Percentiles rank a stretch among this genome's conserved stretches.
Conservation (phyloP, 345 rosid genomes). For the Theobroma cacao region DNA sequence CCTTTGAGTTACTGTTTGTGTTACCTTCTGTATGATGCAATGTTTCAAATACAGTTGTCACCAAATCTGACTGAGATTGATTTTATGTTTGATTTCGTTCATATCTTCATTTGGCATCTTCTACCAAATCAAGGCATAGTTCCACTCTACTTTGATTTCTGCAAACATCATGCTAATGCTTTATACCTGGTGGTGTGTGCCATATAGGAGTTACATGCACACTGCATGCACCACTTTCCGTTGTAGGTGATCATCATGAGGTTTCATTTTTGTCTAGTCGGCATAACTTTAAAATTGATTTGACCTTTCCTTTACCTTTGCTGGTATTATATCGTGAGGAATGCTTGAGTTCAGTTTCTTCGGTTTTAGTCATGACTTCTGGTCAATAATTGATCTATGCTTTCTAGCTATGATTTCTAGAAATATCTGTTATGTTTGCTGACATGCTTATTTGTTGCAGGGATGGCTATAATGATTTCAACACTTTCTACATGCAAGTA, state of each 20-base stretch:
- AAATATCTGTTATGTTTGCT: slow-evolving; percentile 1
- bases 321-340: neutral
- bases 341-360: neutral
- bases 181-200: neutral
- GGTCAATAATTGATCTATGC: neutral
- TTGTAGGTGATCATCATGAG: neutral
- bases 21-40: neutral
- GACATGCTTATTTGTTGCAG: slow-evolving; percentile 52
- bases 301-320: neutral
- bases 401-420: neutral
- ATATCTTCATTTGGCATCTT: neutral
- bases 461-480: slow-evolving; percentile 99
- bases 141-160: neutral
- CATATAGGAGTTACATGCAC: neutral
- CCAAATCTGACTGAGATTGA: neutral
- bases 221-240: neutral
- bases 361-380: neutral
- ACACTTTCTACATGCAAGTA: slow-evolving; percentile 98
- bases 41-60: neutral
- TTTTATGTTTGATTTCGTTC: neutral
- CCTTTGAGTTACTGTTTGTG: neutral
- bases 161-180: neutral
- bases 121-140: neutral
- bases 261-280: neutral
- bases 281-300: neutral